Evolutionary conservation across 148 eudicot genomes (phyloP).

Genomic region (Nepenthes gracilis): DNA sequence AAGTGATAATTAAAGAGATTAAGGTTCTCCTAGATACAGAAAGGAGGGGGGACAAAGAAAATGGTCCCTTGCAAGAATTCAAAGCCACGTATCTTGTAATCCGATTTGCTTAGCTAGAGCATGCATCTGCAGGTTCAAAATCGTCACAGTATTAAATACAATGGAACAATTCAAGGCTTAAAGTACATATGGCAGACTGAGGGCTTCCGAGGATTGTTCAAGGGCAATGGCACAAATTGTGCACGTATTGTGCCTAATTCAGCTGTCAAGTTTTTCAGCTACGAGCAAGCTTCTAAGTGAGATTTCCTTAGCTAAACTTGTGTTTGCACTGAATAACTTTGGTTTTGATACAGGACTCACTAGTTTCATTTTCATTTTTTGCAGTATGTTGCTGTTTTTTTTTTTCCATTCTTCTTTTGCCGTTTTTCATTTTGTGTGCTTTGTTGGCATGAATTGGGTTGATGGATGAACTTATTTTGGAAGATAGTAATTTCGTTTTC

Average conservation of each 20-base stretch:
- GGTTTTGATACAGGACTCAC: neutral
- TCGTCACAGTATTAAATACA: conserved; percentile 67
- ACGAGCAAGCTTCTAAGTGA: conserved; percentile 79
- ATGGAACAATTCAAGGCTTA: conserved; percentile 70
- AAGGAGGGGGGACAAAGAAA: neutral
- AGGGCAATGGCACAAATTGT: conserved; percentile 88
- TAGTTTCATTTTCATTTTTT: too few relatives aligned
- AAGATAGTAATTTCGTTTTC: too few relatives aligned
- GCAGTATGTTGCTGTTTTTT: too few relatives aligned
- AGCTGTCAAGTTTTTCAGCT: conserved; percentile 86
- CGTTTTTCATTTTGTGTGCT: too few relatives aligned
- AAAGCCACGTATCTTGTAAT: neutral
- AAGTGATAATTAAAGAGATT: neutral
- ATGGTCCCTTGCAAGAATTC: neutral
- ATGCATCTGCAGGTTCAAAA: conserved; percentile 55
- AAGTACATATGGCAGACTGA: conserved; percentile 74
- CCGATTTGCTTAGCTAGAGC: neutral
- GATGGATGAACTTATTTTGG: too few relatives aligned
- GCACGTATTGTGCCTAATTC: conserved; percentile 86
- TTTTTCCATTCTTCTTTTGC: too few relatives aligned
- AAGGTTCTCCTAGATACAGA: neutral
- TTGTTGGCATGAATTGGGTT: too few relatives aligned
- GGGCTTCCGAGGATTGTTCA: conserved; percentile 70
- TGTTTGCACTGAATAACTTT: neutral
- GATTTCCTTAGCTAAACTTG: neutral